A percentile compares a stretch with the other conserved stretches of the same genome.
phyloP scores from a whole-genome alignment of 371 early-diverging fungal genomes.

The Mucor lusitanicus region DNA sequence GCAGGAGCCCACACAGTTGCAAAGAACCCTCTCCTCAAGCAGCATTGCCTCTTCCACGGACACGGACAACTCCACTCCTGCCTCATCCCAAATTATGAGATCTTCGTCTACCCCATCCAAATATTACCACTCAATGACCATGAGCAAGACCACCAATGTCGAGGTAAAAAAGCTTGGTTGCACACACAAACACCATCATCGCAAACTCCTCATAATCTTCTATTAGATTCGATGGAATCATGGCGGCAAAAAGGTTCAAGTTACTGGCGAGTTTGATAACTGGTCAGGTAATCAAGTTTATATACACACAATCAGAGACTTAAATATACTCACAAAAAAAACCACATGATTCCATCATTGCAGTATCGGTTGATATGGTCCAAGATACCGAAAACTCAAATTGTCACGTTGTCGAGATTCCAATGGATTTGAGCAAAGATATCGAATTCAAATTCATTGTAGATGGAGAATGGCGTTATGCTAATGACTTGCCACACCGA shows the following conservation, averaged over 20 bases:
- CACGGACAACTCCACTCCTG: slow-evolving; percentile 7
- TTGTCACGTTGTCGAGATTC: slow-evolving; percentile 27
- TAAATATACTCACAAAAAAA: not conserved
- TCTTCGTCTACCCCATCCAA: not conserved
- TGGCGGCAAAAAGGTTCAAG: slow-evolving; percentile 48
- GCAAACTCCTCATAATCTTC: not conserved
- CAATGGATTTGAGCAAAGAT: slow-evolving; percentile 28
- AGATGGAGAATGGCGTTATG: slow-evolving; percentile 52
- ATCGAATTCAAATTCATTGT: slow-evolving; percentile 48
- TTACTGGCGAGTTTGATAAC: slow-evolving; percentile 58
- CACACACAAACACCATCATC: not conserved
- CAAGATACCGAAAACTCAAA: slow-evolving; percentile 19
- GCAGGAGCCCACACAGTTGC: not conserved
- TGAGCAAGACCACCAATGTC: not conserved
- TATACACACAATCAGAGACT: not conserved
- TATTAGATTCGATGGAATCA: slow-evolving; percentile 52
- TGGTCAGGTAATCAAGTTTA: slow-evolving; percentile 47
- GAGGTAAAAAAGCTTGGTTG: not conserved
- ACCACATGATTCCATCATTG: not conserved
- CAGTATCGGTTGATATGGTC: slow-evolving; percentile 24
- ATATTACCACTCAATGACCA: not conserved
- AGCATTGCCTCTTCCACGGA: slow-evolving; percentile 12
- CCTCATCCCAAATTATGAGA: slow-evolving; percentile 10
- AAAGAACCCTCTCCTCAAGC: slow-evolving; percentile 4
- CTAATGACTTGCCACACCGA: slow-evolving; percentile 32